A percentile compares a stretch with the other conserved stretches of the same genome.
Evolutionary conservation across 139 green algal species (phyloP).

Genomic region (Gonium pectorale): DNA sequence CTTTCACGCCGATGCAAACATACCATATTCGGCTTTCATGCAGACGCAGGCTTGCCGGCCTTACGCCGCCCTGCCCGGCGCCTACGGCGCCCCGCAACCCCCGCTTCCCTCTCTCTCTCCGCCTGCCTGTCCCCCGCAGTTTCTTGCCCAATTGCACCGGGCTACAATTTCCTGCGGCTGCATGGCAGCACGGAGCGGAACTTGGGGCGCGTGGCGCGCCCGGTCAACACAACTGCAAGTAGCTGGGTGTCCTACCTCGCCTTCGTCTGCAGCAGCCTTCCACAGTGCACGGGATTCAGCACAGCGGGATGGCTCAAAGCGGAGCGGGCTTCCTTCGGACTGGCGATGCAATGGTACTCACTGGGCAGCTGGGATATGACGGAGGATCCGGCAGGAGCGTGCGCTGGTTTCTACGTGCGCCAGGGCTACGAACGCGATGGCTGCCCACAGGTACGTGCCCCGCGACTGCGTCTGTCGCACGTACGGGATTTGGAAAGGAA

Average conservation of each 20-base stretch:
- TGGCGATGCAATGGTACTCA: background rate
- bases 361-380: constrained; percentile 25
- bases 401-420: constrained; percentile 18
- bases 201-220: constrained; percentile 1
- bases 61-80: too few relatives aligned
- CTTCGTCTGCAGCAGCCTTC: background rate
- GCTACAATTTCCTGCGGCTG: constrained; percentile 22
- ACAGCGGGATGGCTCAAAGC: constrained; percentile 9
- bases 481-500: too few relatives aligned
- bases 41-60: too few relatives aligned
- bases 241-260: constrained; percentile 5
- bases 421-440: background rate
- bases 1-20: too few relatives aligned
- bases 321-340: background rate
- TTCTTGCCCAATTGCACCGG: background rate
- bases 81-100: too few relatives aligned
- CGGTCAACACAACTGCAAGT: background rate
- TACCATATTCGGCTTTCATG: too few relatives aligned
- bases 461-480: too few relatives aligned
- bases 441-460: constrained; percentile 25
- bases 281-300: constrained; percentile 7
- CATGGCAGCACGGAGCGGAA: background rate
- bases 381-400: background rate
- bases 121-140: background rate
- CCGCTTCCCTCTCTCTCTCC: too few relatives aligned